These are phyloP conservation scores for Phytophthora pseudosyringae DNA, from an alignment of 352 stramenopile genomes.

Conservation along the genomic window DNA sequence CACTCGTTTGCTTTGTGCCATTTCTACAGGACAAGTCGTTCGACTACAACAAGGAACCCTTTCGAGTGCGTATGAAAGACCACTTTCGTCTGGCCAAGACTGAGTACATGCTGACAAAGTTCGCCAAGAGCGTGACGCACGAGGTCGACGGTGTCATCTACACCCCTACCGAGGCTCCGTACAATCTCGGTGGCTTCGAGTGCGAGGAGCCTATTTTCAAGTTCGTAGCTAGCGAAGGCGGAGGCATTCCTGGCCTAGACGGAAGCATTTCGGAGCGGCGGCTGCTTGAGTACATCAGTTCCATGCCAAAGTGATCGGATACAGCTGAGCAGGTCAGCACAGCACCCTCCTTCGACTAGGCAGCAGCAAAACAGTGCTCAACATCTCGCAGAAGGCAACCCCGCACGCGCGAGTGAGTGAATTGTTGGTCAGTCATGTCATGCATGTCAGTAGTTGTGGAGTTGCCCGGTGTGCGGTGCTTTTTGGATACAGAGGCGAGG, in stretches of 20 bases:
- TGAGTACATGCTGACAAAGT: slow-evolving; percentile 87
- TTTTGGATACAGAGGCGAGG: slow-evolving; percentile 36
- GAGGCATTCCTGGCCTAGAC: slow-evolving; percentile 81
- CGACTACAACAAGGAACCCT: slow-evolving; percentile 82
- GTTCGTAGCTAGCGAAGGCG: slow-evolving; percentile 87
- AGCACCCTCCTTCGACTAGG: slow-evolving; percentile 24
- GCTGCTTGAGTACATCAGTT: slow-evolving; percentile 82
- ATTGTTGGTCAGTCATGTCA: slow-evolving; percentile 70
- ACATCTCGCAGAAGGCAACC: slow-evolving; percentile 46
- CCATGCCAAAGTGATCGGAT: slow-evolving; percentile 63
- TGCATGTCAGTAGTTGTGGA: slow-evolving; percentile 48
- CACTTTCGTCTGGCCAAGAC: slow-evolving; percentile 89
- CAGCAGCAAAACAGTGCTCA: slow-evolving; percentile 24
- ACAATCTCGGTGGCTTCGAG: slow-evolving; percentile 88
- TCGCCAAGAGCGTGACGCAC: slow-evolving; percentile 87
- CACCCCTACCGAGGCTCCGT: slow-evolving; percentile 81
- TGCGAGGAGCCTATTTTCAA: slow-evolving; percentile 88
- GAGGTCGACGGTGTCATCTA: slow-evolving; percentile 90
- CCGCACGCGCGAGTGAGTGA: slow-evolving; percentile 68
- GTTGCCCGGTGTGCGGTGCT: slow-evolving; percentile 31
- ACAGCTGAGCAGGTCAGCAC: slow-evolving; percentile 13
- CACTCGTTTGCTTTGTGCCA: background rate
- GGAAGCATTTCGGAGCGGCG: slow-evolving; percentile 81
- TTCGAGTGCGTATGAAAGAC: slow-evolving; percentile 91
- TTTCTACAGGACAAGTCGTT: slow-evolving; percentile 68